Evolutionary conservation across 805 yeast genomes (phyloP).

Genomic region (Ogataea pignaliae): DNA sequence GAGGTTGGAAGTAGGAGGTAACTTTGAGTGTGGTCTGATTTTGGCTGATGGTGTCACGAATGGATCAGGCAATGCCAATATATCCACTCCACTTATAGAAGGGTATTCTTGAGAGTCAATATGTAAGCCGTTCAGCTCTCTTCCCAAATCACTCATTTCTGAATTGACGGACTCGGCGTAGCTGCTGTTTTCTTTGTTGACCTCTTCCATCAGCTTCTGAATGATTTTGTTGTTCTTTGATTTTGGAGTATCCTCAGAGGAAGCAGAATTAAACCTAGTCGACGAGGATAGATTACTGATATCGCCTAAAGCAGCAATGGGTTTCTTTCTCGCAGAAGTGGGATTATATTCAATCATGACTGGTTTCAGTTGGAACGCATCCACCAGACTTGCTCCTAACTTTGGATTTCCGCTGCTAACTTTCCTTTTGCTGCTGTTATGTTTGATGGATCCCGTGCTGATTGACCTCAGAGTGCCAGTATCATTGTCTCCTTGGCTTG

Average conservation of each 20-base stretch:
- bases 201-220: conserved; percentile 32
- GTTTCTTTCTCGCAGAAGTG: conserved; percentile 19
- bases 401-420: neutral
- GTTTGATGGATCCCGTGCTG: neutral
- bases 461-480: neutral
- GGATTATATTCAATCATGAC: conserved; percentile 26
- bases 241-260: neutral
- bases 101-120: neutral
- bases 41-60: conserved; percentile 27
- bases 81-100: conserved; percentile 1
- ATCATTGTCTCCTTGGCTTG: neutral
- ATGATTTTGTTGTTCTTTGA: conserved; percentile 21
- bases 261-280: neutral
- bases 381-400: conserved; percentile 11
- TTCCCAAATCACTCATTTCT: neutral
- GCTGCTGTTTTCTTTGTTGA: conserved; percentile 14
- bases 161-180: neutral
- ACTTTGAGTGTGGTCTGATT: neutral
- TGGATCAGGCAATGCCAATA: conserved; percentile 23
- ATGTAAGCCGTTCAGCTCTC: neutral
- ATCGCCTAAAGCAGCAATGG: conserved; percentile 6
- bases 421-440: neutral
- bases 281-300: conserved; percentile 8
- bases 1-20: conserved; percentile 2
- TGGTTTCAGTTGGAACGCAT: conserved; percentile 22